Percentiles rank a stretch among this genome's conserved stretches.
phyloP scores from a whole-genome alignment of 805 yeast species.

The Saccharomycodes ludwigii region DNA sequence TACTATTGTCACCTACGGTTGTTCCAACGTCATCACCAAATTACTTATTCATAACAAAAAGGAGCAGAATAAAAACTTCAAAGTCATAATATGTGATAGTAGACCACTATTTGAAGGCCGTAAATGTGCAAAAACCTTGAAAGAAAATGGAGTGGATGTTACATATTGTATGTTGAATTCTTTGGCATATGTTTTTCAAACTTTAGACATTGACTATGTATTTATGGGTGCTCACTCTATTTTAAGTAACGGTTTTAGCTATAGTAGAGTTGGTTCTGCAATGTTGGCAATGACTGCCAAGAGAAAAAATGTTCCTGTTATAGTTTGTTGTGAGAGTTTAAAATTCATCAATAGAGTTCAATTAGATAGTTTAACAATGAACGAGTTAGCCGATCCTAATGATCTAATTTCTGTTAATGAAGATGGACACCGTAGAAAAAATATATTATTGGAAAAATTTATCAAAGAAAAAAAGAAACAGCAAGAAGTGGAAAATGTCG shows the following conservation, averaged over 20 bases:
- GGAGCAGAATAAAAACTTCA: conserved; percentile 52
- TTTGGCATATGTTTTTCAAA: conserved; percentile 56
- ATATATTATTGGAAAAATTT: conserved; percentile 56
- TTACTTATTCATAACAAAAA: conserved; percentile 59
- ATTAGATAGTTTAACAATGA: conserved; percentile 87
- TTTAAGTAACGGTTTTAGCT: conserved; percentile 86
- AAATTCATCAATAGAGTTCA: conserved; percentile 93
- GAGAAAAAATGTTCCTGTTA: conserved; percentile 80
- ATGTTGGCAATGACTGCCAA: conserved; percentile 85
- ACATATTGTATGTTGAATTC: conserved; percentile 75
- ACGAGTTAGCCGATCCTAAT: conserved; percentile 77
- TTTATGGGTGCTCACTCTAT: conserved; percentile 95
- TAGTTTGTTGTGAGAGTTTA: conserved; percentile 90
- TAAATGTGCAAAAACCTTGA: conserved; percentile 52
- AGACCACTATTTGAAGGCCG: conserved; percentile 93
- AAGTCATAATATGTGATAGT: conserved; percentile 81
- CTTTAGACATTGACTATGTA: conserved; percentile 72
- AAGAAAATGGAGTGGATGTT: conserved; percentile 48
- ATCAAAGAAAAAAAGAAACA: conserved; percentile 26
- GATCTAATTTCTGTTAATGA: conserved; percentile 29
- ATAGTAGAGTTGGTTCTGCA: conserved; percentile 92
- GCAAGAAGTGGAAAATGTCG: conserved; percentile 17
- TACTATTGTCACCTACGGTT: conserved; percentile 78
- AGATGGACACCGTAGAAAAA: conserved; percentile 29
- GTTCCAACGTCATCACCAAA: conserved; percentile 70